Evolutionary conservation across 129 eudicot genomes (phyloP).

Genomic region (Centella asiatica): DNA sequence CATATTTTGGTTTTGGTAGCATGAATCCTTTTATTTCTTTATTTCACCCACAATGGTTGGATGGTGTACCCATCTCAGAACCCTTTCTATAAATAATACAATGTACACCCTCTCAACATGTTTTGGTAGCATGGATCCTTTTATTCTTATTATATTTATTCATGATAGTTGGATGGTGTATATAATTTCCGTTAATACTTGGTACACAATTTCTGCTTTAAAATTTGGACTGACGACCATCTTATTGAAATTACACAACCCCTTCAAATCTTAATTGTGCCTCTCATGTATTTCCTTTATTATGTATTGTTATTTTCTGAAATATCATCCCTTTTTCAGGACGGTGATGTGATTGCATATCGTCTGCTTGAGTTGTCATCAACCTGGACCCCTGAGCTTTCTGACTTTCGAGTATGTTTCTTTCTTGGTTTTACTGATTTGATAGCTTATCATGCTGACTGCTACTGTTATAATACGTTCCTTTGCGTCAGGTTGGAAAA

Average conservation of each 20-base stretch:
- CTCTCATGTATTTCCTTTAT: background rate
- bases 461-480: background rate
- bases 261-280: background rate
- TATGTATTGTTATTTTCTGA: background rate
- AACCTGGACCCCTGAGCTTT: constrained; percentile 89
- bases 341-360: constrained; percentile 84
- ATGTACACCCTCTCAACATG: no score
- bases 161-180: no score
- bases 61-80: background rate
- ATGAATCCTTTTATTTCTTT: background rate
- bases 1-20: background rate
- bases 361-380: constrained; percentile 86
- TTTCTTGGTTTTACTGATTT: background rate
- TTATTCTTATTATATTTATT: no score
- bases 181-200: background rate
- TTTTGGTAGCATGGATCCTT: no score
- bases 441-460: background rate
- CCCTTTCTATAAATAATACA: no score
- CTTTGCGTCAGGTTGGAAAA: constrained; percentile 56
- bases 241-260: background rate
- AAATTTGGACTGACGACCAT: background rate
- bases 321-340: constrained; percentile 65
- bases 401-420: constrained; percentile 58
- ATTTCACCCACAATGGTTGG: background rate
- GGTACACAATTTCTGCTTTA: background rate